Percentiles rank a stretch among this genome's conserved stretches.
phyloP scores from a whole-genome alignment of 371 early-diverging fungal species.

The Chytridium lagenaria region DNA sequence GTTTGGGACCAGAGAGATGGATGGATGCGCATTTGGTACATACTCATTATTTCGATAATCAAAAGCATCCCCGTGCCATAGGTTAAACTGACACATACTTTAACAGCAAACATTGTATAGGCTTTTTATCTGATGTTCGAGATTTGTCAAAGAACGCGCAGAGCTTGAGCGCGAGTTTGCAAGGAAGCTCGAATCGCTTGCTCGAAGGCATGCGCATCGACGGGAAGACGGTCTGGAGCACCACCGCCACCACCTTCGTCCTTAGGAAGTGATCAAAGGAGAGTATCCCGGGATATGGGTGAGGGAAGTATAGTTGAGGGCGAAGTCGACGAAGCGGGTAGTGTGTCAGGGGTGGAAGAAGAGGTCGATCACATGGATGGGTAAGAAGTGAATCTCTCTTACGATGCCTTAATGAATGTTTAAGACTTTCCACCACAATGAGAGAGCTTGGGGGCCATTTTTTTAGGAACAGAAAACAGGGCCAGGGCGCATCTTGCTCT shows the following conservation, averaged over 20 bases:
- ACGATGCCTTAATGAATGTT: slow-evolving; percentile 23
- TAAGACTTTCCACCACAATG: slow-evolving; percentile 51
- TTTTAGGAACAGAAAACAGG: slow-evolving; percentile 65
- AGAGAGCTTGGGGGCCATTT: slow-evolving; percentile 64
- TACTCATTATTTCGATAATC: not conserved
- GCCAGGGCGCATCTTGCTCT: slow-evolving; percentile 63
- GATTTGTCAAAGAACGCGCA: slow-evolving; percentile 77
- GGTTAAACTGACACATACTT: not conserved
- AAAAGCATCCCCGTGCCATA: not conserved
- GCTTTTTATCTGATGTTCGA: slow-evolving; percentile 69
- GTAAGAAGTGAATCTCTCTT: not conserved
- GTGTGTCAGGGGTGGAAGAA: not conserved
- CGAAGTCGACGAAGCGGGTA: not conserved
- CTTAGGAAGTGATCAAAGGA: not conserved
- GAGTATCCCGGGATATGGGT: not conserved
- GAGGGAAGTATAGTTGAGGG: not conserved
- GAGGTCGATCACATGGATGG: slow-evolving; percentile 5
- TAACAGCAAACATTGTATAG: slow-evolving; percentile 25
- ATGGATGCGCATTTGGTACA: slow-evolving; percentile 17
- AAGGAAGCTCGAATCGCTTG: slow-evolving; percentile 70
- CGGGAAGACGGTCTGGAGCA: slow-evolving; percentile 32
- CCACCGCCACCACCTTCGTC: slow-evolving; percentile 28
- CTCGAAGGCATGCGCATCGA: slow-evolving; percentile 62
- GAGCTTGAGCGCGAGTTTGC: slow-evolving; percentile 80
- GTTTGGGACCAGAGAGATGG: slow-evolving; percentile 10